Base-by-base conservation (phyloP, 2,329 filamentous ascomycete species). In the Plectosphaerella plurivora region DNA sequence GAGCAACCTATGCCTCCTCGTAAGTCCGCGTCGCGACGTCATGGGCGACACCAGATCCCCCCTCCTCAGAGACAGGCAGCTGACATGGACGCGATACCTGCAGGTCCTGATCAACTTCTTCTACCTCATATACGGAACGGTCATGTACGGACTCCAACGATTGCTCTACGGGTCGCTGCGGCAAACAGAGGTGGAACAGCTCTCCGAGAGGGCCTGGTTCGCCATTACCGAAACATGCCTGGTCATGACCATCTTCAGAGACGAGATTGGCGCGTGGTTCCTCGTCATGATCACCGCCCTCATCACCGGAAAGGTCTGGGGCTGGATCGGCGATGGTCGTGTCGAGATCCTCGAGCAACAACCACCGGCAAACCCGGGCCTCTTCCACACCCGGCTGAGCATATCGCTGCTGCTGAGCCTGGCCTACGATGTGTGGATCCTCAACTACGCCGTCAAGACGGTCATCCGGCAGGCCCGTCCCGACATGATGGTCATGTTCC, bases 401-500 rank as follows among this genome's bases (percentile, higher is more conserved):
- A 73, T 88, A 48, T 97, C 92, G 44, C 77, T 99, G 46, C 64
- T 88, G 2, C 70, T 96, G 50, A 93, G 92, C 57, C 79, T 96
- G 53, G 60, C 84, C 15, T 97, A 96, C 72, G 88, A 96, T 65
- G 67, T 85, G 22, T 87, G 81, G 66, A 84, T 99, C 72, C 83
- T 97, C 58, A 80, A 79, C 47, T 97, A 96, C 68, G 87, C 88
- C 53, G 78, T 96, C 55, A 82, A 85, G 25, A 90, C 88, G 0
- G 92, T 97, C 33, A 84, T 97, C 48, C 85, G 89, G 53, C 86
- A 95, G 65, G 90, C 93, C 2, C 81, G 88, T n/a, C 91, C 93
- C 1, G 94, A 95, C 54, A 97, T 99, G 89, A 99, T 97, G 91
- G 91, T 99, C 57, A 97, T 99, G 91, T 99, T 99, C 64, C 84